Conservation (phyloP, 192 early-diverging fungal species). For the Linnemannia hyalina region DNA sequence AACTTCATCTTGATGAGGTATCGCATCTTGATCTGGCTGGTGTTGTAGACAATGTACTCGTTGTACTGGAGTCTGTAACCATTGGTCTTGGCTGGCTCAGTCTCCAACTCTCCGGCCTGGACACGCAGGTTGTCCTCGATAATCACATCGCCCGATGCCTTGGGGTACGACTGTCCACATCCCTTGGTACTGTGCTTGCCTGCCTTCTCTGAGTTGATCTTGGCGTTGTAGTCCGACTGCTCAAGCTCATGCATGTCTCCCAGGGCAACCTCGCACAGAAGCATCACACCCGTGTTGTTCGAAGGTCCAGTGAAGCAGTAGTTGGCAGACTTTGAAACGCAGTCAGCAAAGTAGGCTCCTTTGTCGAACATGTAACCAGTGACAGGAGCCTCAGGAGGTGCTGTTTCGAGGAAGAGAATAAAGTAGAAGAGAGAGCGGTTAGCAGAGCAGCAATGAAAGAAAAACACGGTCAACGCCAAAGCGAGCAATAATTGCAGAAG, state of each 20-base stretch:
- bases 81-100: neutral
- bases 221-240: slow-evolving; percentile 70
- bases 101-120: slow-evolving; percentile 59
- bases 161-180: slow-evolving; percentile 68
- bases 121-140: slow-evolving; percentile 66
- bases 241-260: slow-evolving; percentile 68
- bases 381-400: slow-evolving; percentile 80
- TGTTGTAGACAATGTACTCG: slow-evolving; percentile 86
- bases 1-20: slow-evolving; percentile 68
- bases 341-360: slow-evolving; percentile 89
- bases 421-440: neutral
- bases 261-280: slow-evolving; percentile 85
- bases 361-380: slow-evolving; percentile 84
- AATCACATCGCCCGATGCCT: slow-evolving; percentile 56
- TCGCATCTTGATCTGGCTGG: slow-evolving; percentile 77
- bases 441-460: neutral
- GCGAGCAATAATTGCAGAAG: no score
- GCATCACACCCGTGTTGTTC: slow-evolving; percentile 68
- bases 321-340: slow-evolving; percentile 79
- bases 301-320: slow-evolving; percentile 67
- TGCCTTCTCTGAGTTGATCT: slow-evolving; percentile 36
- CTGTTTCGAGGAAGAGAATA: slow-evolving; percentile 55
- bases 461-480: neutral
- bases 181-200: slow-evolving; percentile 76
- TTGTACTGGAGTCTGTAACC: slow-evolving; percentile 70